Percentiles rank a stretch among this genome's conserved stretches.
phyloP scores from a whole-genome alignment of 148 eudicot species.

The Gaultheria prostrata region DNA sequence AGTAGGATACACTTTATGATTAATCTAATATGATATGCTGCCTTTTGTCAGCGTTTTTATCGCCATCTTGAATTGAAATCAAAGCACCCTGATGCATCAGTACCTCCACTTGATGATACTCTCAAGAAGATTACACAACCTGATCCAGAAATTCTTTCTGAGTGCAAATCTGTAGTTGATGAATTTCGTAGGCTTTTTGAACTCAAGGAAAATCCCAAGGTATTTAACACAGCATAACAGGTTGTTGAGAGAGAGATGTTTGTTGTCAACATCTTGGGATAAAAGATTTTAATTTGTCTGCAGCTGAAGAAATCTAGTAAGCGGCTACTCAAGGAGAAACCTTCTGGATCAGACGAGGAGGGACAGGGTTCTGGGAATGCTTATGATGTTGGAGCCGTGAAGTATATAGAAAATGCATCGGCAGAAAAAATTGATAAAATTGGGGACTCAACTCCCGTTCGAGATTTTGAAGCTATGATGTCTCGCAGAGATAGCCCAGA shows the following conservation, averaged over 20 bases:
- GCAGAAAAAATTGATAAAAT: constrained; percentile 48
- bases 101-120: constrained; percentile 84
- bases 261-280: not conserved
- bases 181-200: constrained; percentile 65
- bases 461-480: constrained; percentile 90
- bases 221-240: constrained; percentile 15
- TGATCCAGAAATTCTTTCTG: constrained; percentile 64
- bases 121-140: constrained; percentile 75
- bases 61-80: constrained; percentile 73
- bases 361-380: constrained; percentile 35
- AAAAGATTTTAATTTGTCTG: constrained; percentile 7
- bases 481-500: constrained; percentile 82
- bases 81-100: constrained; percentile 70
- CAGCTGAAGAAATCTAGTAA: constrained; percentile 84
- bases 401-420: constrained; percentile 36
- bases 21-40: constrained; percentile 4
- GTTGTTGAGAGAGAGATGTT: not conserved
- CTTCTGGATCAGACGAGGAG: constrained; percentile 67
- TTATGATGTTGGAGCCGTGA: constrained; percentile 30
- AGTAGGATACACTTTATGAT: not conserved
- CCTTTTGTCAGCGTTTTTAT: constrained; percentile 67
- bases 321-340: constrained; percentile 56
- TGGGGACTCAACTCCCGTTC: constrained; percentile 64
- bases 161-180: constrained; percentile 58
- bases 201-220: constrained; percentile 86